These are phyloP conservation scores for Rosa hybrid DNA, from an alignment of 331 rosid genomes.

Conservation along the genomic window DNA sequence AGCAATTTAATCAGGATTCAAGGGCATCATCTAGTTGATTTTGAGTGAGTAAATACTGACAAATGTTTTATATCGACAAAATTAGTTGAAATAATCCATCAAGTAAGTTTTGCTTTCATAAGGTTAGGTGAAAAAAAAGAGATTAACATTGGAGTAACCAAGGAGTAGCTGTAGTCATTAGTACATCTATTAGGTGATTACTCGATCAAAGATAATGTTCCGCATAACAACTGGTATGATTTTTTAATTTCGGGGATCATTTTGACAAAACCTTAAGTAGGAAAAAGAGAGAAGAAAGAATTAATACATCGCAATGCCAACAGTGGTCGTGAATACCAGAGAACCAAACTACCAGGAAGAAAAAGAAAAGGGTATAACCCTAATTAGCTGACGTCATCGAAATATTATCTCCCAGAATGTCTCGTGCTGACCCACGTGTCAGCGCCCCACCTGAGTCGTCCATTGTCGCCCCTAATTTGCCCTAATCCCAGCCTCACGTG, in stretches of 20 bases:
- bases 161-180: neutral
- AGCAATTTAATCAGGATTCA: no score
- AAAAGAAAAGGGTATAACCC: neutral
- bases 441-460: conserved; percentile 14
- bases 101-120: neutral
- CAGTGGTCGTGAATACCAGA: no score
- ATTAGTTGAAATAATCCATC: neutral
- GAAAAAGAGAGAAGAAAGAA: no score
- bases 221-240: neutral
- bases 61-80: neutral
- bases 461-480: conserved; percentile 3
- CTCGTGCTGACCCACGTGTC: conserved; percentile 24
- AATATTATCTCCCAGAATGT: conserved; percentile 3
- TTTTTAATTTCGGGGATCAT: no score
- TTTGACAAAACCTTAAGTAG: no score
- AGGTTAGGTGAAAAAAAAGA: no score
- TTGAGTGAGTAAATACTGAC: no score
- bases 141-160: neutral
- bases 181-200: no score
- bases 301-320: no score
- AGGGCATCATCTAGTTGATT: neutral
- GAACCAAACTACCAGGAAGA: neutral
- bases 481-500: conserved; percentile 19
- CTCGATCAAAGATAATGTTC: neutral
- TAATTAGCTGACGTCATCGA: conserved; percentile 1